Evolutionary conservation across 208 protist species (phyloP).

Genomic region (Herpetomonas muscarum): DNA sequence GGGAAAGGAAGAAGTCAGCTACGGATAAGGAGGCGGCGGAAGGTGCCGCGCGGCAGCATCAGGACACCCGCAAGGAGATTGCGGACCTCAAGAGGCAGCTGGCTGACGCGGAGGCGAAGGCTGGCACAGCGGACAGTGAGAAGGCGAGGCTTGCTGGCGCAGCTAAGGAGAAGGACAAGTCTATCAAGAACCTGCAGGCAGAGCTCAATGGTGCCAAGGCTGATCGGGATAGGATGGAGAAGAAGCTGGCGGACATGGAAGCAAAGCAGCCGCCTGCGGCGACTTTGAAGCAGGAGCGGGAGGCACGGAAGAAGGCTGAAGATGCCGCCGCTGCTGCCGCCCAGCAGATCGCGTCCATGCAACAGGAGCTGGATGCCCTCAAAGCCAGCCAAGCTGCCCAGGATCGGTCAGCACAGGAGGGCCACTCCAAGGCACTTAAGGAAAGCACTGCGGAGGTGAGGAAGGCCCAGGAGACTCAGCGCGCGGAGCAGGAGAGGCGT

Average conservation of each 20-base stretch:
- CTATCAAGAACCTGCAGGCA: conserved; percentile 7
- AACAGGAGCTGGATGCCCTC: conserved; percentile 26
- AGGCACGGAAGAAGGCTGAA: conserved; percentile 9
- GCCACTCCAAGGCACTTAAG: background rate
- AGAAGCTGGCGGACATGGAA: conserved; percentile 5
- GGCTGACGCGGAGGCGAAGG: conserved; percentile 11
- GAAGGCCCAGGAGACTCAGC: conserved; percentile 12
- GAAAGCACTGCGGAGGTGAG: conserved; percentile 2
- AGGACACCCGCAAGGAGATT: conserved; percentile 1
- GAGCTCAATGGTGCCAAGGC: background rate
- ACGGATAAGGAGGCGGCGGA: conserved; percentile 7
- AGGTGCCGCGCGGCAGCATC: background rate
- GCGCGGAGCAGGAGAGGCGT: conserved; percentile 23
- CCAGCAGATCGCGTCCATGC: conserved; percentile 20
- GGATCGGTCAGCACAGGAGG: background rate
- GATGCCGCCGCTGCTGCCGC: conserved; percentile 21
- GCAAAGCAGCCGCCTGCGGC: conserved; percentile 4
- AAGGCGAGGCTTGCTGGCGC: background rate
- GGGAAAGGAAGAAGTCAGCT: conserved; percentile 9
- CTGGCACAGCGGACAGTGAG: background rate
- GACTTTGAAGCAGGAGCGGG: conserved; percentile 8
- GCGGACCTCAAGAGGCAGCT: conserved; percentile 22
- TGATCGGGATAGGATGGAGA: conserved; percentile 4
- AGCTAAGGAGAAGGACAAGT: conserved; percentile 17
- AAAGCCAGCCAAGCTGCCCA: conserved; percentile 15